These are phyloP conservation scores for Starmera caribaea DNA, from an alignment of 805 yeast genomes.

Conservation along the genomic window DNA sequence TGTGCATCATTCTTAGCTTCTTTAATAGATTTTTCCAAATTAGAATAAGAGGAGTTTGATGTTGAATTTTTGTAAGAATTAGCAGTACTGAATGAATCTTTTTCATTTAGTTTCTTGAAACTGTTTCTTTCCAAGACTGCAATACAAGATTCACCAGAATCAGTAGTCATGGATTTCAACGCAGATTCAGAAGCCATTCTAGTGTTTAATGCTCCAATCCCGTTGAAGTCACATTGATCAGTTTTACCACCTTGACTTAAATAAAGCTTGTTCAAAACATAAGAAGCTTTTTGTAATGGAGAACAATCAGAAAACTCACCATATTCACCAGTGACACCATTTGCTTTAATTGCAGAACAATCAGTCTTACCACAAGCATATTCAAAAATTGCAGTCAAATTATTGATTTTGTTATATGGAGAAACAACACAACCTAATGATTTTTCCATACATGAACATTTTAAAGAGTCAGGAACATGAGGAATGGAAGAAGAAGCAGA, in stretches of 20 bases:
- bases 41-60: neutral
- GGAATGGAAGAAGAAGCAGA: conserved; percentile 52
- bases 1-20: conserved; percentile 1
- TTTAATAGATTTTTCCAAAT: neutral
- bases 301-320: conserved; percentile 66
- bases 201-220: conserved; percentile 10
- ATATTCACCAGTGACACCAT: conserved; percentile 51
- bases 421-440: conserved; percentile 47
- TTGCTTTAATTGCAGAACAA: conserved; percentile 49
- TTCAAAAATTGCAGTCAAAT: conserved; percentile 49
- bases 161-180: conserved; percentile 4
- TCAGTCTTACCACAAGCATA: conserved; percentile 45
- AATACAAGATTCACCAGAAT: conserved; percentile 12
- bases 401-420: conserved; percentile 32
- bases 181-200: conserved; percentile 3
- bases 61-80: neutral
- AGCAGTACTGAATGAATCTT: neutral
- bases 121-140: conserved; percentile 6
- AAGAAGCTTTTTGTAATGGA: conserved; percentile 51
- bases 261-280: conserved; percentile 49
- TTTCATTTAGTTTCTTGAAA: neutral
- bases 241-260: conserved; percentile 33
- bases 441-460: conserved; percentile 53
- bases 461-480: conserved; percentile 52
- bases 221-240: conserved; percentile 18